Evolutionary conservation across 306 rosid species (phyloP).

Genomic region (Crataegus laevigata): DNA sequence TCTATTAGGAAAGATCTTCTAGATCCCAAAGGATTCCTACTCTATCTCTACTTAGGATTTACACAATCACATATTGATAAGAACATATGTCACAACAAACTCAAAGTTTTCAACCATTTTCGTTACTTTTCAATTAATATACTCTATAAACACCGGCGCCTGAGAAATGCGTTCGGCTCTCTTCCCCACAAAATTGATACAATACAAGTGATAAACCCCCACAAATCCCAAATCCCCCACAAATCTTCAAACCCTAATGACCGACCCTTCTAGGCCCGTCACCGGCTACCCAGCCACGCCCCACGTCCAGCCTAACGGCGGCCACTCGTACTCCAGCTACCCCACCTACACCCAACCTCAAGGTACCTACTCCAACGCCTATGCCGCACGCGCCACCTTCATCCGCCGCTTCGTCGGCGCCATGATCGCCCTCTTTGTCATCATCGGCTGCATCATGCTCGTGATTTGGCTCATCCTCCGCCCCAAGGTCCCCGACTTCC

Average conservation of each 20-base stretch:
- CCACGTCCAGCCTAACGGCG: slow-evolving; percentile 23
- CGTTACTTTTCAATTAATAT: too few relatives aligned
- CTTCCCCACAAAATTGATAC: neutral
- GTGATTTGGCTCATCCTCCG: slow-evolving; percentile 79
- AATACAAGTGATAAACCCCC: neutral
- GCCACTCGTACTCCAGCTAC: slow-evolving; percentile 45
- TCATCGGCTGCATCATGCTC: slow-evolving; percentile 39
- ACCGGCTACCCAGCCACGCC: slow-evolving; percentile 68
- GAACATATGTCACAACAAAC: too few relatives aligned
- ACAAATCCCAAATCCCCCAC: neutral
- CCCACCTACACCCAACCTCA: slow-evolving; percentile 22
- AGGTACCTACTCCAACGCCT: slow-evolving; percentile 10
- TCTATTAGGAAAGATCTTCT: too few relatives aligned
- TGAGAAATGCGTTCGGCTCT: neutral
- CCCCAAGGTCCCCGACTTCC: slow-evolving; percentile 60
- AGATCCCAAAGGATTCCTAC: too few relatives aligned
- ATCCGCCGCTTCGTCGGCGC: slow-evolving; percentile 56
- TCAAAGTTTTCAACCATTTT: too few relatives aligned
- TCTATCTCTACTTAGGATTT: too few relatives aligned
- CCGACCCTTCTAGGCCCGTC: slow-evolving; percentile 61
- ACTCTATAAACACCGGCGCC: neutral
- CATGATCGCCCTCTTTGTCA: slow-evolving; percentile 45
- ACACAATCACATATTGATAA: too few relatives aligned
- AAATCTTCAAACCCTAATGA: slow-evolving; percentile 18
- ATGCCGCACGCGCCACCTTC: slow-evolving; percentile 31